A percentile compares a stretch with the other conserved stretches of the same genome.
Conservation (phyloP, 768 basidiomycete genomes). For the Termitomyces sp. region DNA sequence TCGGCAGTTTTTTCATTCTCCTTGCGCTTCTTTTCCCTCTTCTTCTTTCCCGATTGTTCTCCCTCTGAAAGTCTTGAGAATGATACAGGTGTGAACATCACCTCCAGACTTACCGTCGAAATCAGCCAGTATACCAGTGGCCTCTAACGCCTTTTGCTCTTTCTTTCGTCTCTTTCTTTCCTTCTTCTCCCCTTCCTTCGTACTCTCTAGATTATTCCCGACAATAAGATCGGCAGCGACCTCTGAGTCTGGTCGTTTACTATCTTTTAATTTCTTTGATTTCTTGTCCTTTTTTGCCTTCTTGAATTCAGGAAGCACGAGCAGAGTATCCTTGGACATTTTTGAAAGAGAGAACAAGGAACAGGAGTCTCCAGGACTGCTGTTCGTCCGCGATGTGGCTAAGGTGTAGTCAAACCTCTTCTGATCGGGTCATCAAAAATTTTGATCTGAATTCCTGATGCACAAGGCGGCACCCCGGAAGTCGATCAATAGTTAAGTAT, state of each 20-base stretch:
- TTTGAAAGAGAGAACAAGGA: background rate
- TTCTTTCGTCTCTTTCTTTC: conserved; percentile 19
- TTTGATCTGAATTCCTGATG: conserved; percentile 9
- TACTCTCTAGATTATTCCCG: conserved; percentile 14
- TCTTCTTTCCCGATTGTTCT: conserved; percentile 12
- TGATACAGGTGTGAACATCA: background rate
- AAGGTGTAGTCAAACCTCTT: background rate
- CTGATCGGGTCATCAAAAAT: conserved; percentile 6
- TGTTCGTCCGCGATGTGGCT: no score
- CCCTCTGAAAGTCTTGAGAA: background rate
- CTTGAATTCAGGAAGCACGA: conserved; percentile 8
- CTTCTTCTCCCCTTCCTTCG: conserved; percentile 14
- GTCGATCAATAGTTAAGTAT: no score
- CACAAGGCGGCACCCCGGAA: no score
- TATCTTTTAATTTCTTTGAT: conserved; percentile 18
- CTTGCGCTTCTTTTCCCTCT: conserved; percentile 25
- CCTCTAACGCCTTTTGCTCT: conserved; percentile 13
- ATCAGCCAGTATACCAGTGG: conserved; percentile 9
- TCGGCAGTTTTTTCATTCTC: conserved; percentile 6
- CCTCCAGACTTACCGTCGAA: conserved; percentile 16
- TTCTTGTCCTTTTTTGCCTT: conserved; percentile 22
- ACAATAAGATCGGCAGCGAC: conserved; percentile 7
- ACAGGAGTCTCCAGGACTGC: background rate
- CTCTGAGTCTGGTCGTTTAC: conserved; percentile 5
- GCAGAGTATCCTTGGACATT: conserved; percentile 24